Base-by-base conservation (phyloP, 495 filamentous ascomycete species). In the Aspergillus haitiensis region DNA sequence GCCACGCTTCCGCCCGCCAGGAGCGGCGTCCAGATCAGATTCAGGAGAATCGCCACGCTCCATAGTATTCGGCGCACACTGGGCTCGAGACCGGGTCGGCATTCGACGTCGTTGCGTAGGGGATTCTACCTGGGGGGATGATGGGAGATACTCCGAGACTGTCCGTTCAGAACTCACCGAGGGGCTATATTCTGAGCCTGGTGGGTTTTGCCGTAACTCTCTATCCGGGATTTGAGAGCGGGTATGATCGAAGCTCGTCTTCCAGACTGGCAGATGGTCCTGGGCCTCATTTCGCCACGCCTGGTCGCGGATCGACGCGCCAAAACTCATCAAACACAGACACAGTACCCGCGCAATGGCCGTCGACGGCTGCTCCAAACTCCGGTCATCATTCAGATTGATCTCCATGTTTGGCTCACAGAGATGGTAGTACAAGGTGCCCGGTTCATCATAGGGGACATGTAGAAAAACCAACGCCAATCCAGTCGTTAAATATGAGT, bases 351-450 rank as follows among this genome's bases (percentile, higher is more conserved):
- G 56, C 0, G 50, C 61, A 55, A 76, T 53, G 8, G 60, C 39
- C 2, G 66, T 74, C 7, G 13, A 63, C 10, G 61, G 57, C 7
- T 15, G 34, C 16, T 46, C 16, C 34, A 27, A 39, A 48, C 6
- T 36, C 11, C 13, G 7, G 7, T 59, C 39, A 40, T 7, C 50
- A 34, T 62, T 63, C 6, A 37, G 7, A 45, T 64, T 54, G 39
- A 69, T 58, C 52, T 78, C 70, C 8, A 61, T 55, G 37, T 71
- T 70, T 1, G 70, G 73, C 44, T 77, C 68, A 57, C 64, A 65
- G 11, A 74, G 58, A 56, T 70, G 58, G 56, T 80, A 80, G 55
- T 72, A 70, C 0, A 80, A 60, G 1, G 64, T 77, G 48, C 55
- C 16, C 32, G 70, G 75, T 10, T 78, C 56, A 52, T 78, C 54